phyloP scores from a whole-genome alignment of 805 yeast species.

The Osmozyma mogii region DNA sequence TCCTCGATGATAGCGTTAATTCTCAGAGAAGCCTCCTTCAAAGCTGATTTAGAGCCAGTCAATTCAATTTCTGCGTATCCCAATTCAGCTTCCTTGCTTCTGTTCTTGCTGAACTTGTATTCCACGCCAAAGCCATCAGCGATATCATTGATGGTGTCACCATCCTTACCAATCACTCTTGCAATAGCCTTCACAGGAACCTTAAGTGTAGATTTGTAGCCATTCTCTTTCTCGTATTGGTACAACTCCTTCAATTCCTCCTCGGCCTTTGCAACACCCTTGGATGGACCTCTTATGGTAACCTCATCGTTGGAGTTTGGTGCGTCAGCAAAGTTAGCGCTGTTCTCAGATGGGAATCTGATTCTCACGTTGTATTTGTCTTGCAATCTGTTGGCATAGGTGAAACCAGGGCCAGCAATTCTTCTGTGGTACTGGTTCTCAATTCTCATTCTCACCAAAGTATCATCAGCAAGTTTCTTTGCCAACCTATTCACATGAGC shows the following conservation, averaged over 20 bases:
- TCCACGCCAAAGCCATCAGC: slow-evolving; percentile 63
- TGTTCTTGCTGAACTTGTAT: slow-evolving; percentile 36
- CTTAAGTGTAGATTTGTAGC: slow-evolving; percentile 51
- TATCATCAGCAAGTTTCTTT: slow-evolving; percentile 78
- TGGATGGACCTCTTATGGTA: slow-evolving; percentile 78
- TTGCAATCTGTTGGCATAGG: slow-evolving; percentile 74
- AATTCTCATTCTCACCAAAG: slow-evolving; percentile 51
- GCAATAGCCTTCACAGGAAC: slow-evolving; percentile 75
- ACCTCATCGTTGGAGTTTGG: slow-evolving; percentile 53
- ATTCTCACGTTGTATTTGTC: slow-evolving; percentile 80
- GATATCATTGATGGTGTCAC: slow-evolving; percentile 76
- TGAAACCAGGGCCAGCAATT: slow-evolving; percentile 78
- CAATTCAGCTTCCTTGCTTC: slow-evolving; percentile 35
- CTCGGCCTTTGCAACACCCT: slow-evolving; percentile 75
- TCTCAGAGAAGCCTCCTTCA: slow-evolving; percentile 60
- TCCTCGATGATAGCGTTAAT: slow-evolving; percentile 59
- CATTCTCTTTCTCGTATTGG: slow-evolving; percentile 82
- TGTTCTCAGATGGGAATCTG: slow-evolving; percentile 52
- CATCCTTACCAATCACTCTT: slow-evolving; percentile 81
- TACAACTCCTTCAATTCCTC: slow-evolving; percentile 78
- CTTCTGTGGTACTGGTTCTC: slow-evolving; percentile 75
- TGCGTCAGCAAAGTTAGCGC: slow-evolving; percentile 20
- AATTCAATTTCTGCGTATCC: slow-evolving; percentile 59
- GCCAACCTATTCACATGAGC: slow-evolving; percentile 48
- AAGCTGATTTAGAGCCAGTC: slow-evolving; percentile 69